Evolutionary conservation across 257 asterid genomes (phyloP), one percentile per base, ranked within the genome.

Genomic region (Petrea volubilis): DNA sequence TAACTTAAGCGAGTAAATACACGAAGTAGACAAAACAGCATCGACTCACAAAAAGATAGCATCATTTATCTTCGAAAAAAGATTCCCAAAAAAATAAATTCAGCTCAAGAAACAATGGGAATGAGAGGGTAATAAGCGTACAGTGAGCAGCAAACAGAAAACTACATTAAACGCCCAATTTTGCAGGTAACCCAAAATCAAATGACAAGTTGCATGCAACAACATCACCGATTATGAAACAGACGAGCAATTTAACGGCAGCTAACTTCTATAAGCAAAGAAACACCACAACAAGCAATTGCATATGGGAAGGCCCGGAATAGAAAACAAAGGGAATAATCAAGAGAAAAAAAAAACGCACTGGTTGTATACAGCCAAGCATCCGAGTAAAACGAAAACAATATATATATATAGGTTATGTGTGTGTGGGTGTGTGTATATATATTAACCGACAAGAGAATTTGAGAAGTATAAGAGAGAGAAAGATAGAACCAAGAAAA

Each of bases 181-280:
- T 53, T 34, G 63, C 60, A 55, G 38, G 17, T 9, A 34, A 55
- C 15, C 20, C 6, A 78, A 68, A 24, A 67, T 41, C 8, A 44
- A 67, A 27, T 58, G 20, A 25, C 36, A 46, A 69, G 68, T 7
- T 61, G 73, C 77, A 79, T 64, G 71, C 69, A 38, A 73, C 38
- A 70, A 56, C 7, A 63, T 9, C 31, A 4, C 47, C 18, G 28
- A 50, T 25, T 55, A 67, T n/a, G 34, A 24, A 40, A 43, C 8
- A 40, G 41, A 50, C 31, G n/a, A 53, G 44, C 47, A 69, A 73
- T 58, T 29, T 13, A 68, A 57, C 24, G 28, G 56, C 44, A 60
- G 41, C 20, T 25, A 34, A 23, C 28, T 31, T 17, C 6, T 44
- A 33, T 3, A 46, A 57, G 10, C 2, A 55, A 46, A 3, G 17